phyloP scores from a whole-genome alignment of 306 rosid genomes.

The Trifolium fragiferum region DNA sequence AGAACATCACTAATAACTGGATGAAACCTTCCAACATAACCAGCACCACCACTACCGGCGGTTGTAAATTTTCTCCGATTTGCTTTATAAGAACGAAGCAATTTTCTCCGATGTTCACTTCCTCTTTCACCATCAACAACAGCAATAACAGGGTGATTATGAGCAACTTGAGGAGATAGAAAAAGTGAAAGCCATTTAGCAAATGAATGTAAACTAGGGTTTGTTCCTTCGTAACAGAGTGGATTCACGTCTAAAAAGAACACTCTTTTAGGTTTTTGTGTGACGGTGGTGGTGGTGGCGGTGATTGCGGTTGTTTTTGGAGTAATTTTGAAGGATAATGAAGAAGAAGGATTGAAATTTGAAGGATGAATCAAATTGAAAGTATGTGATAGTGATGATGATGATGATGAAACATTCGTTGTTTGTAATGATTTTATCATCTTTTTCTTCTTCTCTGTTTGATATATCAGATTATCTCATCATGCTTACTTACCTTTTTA shows the following conservation, averaged over 20 bases:
- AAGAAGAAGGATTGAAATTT: neutral
- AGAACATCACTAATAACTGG: constrained; percentile 59
- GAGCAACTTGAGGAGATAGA: constrained; percentile 66
- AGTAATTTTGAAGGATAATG: neutral
- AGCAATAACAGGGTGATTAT: constrained; percentile 73
- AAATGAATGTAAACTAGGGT: constrained; percentile 70
- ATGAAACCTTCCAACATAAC: constrained; percentile 62
- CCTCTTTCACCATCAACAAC: constrained; percentile 89
- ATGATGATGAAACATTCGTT: neutral
- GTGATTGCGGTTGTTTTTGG: neutral
- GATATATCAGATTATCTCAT: too few species aligned
- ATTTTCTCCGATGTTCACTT: constrained; percentile 67
- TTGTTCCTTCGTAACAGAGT: constrained; percentile 73
- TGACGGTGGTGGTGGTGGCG: neutral
- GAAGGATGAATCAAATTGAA: neutral
- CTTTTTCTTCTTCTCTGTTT: too few species aligned
- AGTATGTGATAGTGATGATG: neutral
- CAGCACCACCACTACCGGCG: constrained; percentile 46
- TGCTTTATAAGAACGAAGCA: constrained; percentile 88
- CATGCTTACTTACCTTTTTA: too few species aligned
- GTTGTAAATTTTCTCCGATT: constrained; percentile 59
- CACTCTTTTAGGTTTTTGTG: constrained; percentile 47
- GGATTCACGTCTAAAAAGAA: constrained; percentile 90
- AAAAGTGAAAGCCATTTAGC: constrained; percentile 74
- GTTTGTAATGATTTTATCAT: neutral